These are phyloP conservation scores for Bipolaris bicolor DNA, from an alignment of 2,329 filamentous ascomycete species.

Conservation along the genomic window DNA sequence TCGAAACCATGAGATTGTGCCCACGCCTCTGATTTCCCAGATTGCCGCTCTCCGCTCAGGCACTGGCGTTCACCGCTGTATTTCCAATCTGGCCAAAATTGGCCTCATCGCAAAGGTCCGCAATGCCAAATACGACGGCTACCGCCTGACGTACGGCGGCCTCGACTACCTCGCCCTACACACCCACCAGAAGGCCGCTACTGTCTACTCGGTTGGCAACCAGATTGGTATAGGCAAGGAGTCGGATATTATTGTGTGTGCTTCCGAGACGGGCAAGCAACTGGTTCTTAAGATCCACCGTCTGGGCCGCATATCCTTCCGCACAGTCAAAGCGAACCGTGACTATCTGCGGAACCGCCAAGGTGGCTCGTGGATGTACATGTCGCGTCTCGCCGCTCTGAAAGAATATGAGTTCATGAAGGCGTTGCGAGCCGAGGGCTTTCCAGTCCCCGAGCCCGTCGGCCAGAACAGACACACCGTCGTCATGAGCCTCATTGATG, in stretches of 20 bases:
- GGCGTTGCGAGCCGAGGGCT: slow-evolving; percentile 80
- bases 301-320: slow-evolving; percentile 93
- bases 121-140: slow-evolving; percentile 97
- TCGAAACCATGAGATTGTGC: slow-evolving; percentile 96
- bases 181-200: slow-evolving; percentile 78
- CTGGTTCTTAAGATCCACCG: slow-evolving; percentile 94
- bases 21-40: slow-evolving; percentile 84
- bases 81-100: slow-evolving; percentile 89
- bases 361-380: slow-evolving; percentile 96
- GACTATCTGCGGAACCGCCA: slow-evolving; percentile 87
- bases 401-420: slow-evolving; percentile 97
- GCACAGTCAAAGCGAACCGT: slow-evolving; percentile 92
- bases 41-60: slow-evolving; percentile 76
- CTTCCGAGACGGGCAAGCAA: slow-evolving; percentile 76
- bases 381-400: slow-evolving; percentile 87
- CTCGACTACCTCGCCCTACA: slow-evolving; percentile 97
- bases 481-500: slow-evolving; percentile 92
- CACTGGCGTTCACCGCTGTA: slow-evolving; percentile 81
- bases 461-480: slow-evolving; percentile 93
- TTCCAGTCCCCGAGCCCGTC: slow-evolving; percentile 86
- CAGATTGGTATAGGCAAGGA: slow-evolving; percentile 97
- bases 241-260: slow-evolving; percentile 94
- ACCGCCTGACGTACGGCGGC: slow-evolving; percentile 93
- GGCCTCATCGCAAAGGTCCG: slow-evolving; percentile 91
- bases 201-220: slow-evolving; percentile 89